These are phyloP conservation scores for Neoscytalidium dimidiatum DNA, from an alignment of 2,329 filamentous ascomycete genomes.

Conservation along the genomic window DNA sequence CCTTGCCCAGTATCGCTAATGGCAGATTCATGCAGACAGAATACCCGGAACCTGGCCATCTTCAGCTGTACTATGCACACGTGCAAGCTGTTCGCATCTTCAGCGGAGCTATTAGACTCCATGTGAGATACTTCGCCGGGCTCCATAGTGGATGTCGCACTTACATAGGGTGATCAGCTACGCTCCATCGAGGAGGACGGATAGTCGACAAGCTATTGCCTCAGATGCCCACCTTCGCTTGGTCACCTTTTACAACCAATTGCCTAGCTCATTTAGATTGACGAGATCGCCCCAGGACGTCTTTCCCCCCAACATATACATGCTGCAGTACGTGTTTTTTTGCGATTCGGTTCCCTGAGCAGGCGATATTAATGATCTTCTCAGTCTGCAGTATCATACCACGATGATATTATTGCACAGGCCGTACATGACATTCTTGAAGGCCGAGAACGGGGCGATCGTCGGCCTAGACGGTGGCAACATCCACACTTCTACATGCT, in stretches of 20 bases:
- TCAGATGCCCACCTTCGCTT: not conserved
- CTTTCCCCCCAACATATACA: not conserved
- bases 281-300: not conserved
- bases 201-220: not conserved
- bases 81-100: not conserved
- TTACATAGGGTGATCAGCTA: not conserved
- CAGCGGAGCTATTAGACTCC: not conserved
- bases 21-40: not conserved
- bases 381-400: not conserved
- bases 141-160: not conserved
- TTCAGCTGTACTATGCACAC: not conserved
- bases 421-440: not conserved
- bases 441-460: not conserved
- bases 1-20: not conserved
- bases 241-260: not conserved
- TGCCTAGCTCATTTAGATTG: not conserved
- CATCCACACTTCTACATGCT: not conserved
- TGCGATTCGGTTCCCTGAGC: no score
- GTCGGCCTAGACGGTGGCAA: not conserved
- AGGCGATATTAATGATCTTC: not conserved
- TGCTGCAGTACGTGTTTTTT: not conserved
- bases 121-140: not conserved
- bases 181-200: not conserved
- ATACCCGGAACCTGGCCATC: not conserved
- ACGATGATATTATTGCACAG: not conserved